These are phyloP conservation scores for Chytriomyces hyalinus DNA, from an alignment of 192 early-diverging fungal genomes.

Conservation along the genomic window DNA sequence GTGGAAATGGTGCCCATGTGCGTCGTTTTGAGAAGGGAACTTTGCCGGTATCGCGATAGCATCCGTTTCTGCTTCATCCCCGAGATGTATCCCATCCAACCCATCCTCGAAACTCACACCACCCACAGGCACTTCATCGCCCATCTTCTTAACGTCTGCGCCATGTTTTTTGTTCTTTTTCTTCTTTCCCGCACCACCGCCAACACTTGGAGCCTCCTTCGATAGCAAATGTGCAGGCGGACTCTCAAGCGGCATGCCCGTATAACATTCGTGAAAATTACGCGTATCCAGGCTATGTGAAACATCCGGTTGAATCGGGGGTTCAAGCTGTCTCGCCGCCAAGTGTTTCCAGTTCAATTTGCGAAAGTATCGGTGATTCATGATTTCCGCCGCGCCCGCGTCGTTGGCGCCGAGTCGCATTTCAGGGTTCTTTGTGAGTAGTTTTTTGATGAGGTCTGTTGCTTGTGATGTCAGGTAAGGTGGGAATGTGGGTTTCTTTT, in stretches of 20 bases:
- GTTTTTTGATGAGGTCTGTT: constrained; percentile 72
- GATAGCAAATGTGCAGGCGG: constrained; percentile 39
- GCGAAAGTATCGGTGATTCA: constrained; percentile 68
- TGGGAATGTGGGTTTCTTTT: constrained; percentile 80
- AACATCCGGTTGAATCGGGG: constrained; percentile 52
- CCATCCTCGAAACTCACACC: background rate
- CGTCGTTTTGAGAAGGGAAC: background rate
- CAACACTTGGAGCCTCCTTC: too few species aligned
- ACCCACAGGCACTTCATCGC: background rate
- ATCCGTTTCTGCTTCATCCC: background rate
- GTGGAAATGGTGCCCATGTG: constrained; percentile 31
- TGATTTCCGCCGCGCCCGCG: constrained; percentile 55
- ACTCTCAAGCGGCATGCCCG: constrained; percentile 54
- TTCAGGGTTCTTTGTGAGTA: constrained; percentile 64
- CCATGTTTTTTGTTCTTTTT: too few species aligned
- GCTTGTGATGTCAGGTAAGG: constrained; percentile 79
- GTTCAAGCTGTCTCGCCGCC: constrained; percentile 27
- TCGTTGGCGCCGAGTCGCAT: constrained; percentile 57
- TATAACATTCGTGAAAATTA: constrained; percentile 81
- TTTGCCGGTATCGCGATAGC: background rate
- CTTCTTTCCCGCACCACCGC: too few species aligned
- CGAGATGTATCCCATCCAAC: background rate
- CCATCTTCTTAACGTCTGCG: background rate
- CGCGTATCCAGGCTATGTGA: constrained; percentile 49
- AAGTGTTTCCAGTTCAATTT: constrained; percentile 65